Conservation (phyloP, 495 filamentous ascomycete species). For the Durotheca rogersii region DNA sequence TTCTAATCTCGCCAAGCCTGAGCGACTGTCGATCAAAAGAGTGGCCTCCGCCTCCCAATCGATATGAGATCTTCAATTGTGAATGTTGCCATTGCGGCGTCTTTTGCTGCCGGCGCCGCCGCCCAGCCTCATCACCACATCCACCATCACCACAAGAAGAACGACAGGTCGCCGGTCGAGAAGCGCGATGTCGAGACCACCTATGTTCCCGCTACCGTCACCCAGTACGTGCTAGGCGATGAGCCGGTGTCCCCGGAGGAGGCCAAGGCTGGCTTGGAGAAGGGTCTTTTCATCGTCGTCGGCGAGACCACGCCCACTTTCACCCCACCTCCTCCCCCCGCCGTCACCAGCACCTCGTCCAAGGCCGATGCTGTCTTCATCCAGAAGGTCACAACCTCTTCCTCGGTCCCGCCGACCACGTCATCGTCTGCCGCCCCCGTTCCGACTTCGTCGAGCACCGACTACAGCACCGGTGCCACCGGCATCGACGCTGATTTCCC, state of each 20-base stretch:
- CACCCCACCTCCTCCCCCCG: conserved; percentile 40
- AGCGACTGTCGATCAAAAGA: conserved; percentile 10
- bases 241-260: conserved; percentile 51
- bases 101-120: conserved; percentile 41
- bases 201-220: conserved; percentile 53
- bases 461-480: conserved; percentile 38
- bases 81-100: conserved; percentile 50
- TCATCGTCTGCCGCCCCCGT: conserved; percentile 27
- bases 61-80: conserved; percentile 51
- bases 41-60: conserved; percentile 13
- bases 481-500: conserved; percentile 74
- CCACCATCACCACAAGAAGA: conserved; percentile 44
- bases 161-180: conserved; percentile 38
- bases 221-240: conserved; percentile 62
- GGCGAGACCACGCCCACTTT: conserved; percentile 49
- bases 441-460: conserved; percentile 22
- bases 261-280: conserved; percentile 62
- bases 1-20: conserved; percentile 21
- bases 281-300: conserved; percentile 55
- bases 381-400: conserved; percentile 33
- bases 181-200: conserved; percentile 46
- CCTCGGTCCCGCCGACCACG: conserved; percentile 9
- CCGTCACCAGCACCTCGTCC: conserved; percentile 31
- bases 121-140: conserved; percentile 52
- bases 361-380: conserved; percentile 35